Evolutionary conservation across 2,329 filamentous ascomycete species (phyloP).

Genomic region (Colletotrichum sansevieriae): DNA sequence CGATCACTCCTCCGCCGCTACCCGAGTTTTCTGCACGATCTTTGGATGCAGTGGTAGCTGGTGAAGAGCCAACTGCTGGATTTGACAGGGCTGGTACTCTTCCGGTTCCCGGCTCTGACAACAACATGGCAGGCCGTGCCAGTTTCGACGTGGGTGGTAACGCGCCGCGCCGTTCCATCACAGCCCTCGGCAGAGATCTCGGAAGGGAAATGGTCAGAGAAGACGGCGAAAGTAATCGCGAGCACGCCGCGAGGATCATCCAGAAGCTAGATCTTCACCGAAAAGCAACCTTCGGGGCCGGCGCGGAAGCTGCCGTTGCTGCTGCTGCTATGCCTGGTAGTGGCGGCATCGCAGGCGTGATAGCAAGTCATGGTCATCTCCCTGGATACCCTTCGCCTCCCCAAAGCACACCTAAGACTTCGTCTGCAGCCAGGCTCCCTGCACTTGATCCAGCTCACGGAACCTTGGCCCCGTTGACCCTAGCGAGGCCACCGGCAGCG

Average conservation of each 20-base stretch:
- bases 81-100: constrained; percentile 75
- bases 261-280: constrained; percentile 92
- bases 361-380: constrained; percentile 84
- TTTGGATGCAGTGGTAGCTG: constrained; percentile 73
- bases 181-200: constrained; percentile 61
- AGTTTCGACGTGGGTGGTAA: constrained; percentile 77
- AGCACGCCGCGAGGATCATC: constrained; percentile 90
- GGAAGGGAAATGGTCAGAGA: constrained; percentile 66
- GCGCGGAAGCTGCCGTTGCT: constrained; percentile 53
- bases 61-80: constrained; percentile 58
- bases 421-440: constrained; percentile 45
- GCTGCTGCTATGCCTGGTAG: constrained; percentile 56
- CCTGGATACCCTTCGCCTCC: constrained; percentile 65
- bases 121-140: constrained; percentile 66
- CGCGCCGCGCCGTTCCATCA: constrained; percentile 68
- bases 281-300: constrained; percentile 73
- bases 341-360: constrained; percentile 84
- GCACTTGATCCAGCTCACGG: constrained; percentile 52
- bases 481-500: constrained; percentile 84
- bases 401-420: constrained; percentile 27
- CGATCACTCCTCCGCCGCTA: constrained; percentile 88
- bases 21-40: constrained; percentile 91
- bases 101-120: constrained; percentile 73
- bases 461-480: constrained; percentile 82
- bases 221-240: constrained; percentile 81